Percentiles rank a stretch among this genome's conserved stretches.
Conservation (phyloP, 495 filamentous ascomycete species). For the Penicillium chermesinum region DNA sequence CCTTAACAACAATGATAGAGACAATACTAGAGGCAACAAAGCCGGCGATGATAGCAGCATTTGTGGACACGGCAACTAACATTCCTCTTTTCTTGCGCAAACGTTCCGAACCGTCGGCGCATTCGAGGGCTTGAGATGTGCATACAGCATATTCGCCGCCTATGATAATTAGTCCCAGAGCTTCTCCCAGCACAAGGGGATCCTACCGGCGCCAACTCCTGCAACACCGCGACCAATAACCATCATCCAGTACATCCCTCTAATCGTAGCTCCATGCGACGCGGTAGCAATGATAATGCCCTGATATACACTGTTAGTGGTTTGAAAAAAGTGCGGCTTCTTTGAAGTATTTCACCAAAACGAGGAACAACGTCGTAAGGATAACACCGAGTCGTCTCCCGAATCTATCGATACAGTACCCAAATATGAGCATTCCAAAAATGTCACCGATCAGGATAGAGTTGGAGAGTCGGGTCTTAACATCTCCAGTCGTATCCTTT, state of each 20-base stretch:
- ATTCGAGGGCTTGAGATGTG: conserved; percentile 41
- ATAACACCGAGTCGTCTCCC: conserved; percentile 27
- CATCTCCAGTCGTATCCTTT: too few species aligned
- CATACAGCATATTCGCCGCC: conserved; percentile 47
- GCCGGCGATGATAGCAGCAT: conserved; percentile 30
- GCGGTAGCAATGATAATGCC: too few species aligned
- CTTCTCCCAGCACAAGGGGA: too few species aligned
- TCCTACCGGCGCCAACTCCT: conserved; percentile 50
- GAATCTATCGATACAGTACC: conserved; percentile 26
- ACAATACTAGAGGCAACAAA: conserved; percentile 29
- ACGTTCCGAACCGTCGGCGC: conserved; percentile 35
- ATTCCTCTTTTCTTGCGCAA: conserved; percentile 27
- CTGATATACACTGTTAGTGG: too few species aligned
- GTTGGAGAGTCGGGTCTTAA: conserved; percentile 30
- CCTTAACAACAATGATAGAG: conserved; percentile 28
- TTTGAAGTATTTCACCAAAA: too few species aligned
- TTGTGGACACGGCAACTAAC: conserved; percentile 28
- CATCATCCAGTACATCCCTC: conserved; percentile 55
- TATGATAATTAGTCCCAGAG: too few species aligned
- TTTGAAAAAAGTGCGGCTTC: too few species aligned
- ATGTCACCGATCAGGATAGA: conserved; percentile 33
- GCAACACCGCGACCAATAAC: conserved; percentile 47
- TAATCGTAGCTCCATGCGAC: too few species aligned
- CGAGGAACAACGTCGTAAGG: conserved; percentile 21
- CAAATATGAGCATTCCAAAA: conserved; percentile 35